A percentile compares a stretch with the other conserved stretches of the same genome.
These are phyloP conservation scores for Phytophthora agathidicida DNA, from an alignment of 352 stramenopile genomes.

Conservation along the genomic window DNA sequence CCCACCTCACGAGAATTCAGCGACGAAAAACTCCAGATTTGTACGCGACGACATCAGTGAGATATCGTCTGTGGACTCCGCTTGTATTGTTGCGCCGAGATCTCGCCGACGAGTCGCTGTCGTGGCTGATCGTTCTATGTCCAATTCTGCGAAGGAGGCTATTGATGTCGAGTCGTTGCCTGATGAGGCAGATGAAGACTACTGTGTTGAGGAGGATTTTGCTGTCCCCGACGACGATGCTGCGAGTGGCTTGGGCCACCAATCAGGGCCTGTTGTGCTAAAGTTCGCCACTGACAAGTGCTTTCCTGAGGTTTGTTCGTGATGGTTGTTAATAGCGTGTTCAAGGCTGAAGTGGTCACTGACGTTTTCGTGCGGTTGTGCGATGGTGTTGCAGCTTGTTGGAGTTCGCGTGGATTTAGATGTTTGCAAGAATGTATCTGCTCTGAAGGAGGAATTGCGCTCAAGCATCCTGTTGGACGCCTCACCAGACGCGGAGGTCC, in stretches of 20 bases:
- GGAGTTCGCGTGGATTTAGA: slow-evolving; percentile 21
- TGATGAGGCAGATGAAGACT: background rate
- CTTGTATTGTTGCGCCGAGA: background rate
- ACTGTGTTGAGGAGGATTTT: background rate
- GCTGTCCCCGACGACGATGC: background rate
- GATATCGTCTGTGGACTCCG: background rate
- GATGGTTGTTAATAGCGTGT: background rate
- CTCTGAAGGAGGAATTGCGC: slow-evolving; percentile 24
- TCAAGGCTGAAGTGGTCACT: background rate
- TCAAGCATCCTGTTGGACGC: slow-evolving; percentile 21
- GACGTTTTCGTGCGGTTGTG: background rate
- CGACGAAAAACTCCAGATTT: background rate
- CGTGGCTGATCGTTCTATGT: background rate
- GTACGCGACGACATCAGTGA: background rate
- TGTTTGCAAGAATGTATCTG: slow-evolving; percentile 18
- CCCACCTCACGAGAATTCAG: background rate
- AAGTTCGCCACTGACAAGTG: slow-evolving; percentile 34
- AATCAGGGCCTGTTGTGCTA: slow-evolving; percentile 15
- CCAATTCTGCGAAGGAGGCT: background rate
- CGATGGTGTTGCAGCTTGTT: slow-evolving; percentile 21
- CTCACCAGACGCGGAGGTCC: slow-evolving; percentile 5
- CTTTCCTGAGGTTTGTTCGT: slow-evolving; percentile 37
- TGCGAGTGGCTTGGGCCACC: background rate
- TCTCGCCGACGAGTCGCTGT: background rate
- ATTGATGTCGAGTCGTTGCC: background rate